Conservation (phyloP, 805 yeast genomes). For the Starmerella potacharoeniae region DNA sequence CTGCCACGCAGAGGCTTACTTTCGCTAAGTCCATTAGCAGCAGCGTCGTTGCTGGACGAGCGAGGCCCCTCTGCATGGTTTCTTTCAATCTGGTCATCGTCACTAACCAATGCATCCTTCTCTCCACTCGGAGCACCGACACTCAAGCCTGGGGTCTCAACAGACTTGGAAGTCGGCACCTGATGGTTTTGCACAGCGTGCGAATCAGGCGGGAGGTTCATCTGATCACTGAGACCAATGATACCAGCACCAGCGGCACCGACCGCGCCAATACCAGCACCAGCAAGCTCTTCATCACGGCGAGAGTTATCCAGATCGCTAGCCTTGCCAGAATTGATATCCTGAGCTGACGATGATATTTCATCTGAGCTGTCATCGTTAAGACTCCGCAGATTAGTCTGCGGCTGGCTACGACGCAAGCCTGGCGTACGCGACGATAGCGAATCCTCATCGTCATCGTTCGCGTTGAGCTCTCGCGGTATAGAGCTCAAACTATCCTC, state of each 20-base stretch:
- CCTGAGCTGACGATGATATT: not conserved
- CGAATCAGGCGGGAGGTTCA: conserved; percentile 3
- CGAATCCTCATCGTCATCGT: not conserved
- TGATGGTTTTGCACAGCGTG: not conserved
- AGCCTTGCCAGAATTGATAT: not conserved
- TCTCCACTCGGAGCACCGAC: not conserved
- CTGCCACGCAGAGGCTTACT: no score
- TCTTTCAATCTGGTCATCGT: not conserved
- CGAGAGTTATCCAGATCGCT: not conserved
- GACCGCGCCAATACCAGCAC: conserved; percentile 2
- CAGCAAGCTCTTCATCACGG: not conserved
- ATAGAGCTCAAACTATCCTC: not conserved
- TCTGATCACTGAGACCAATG: conserved; percentile 12
- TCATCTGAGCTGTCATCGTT: not conserved
- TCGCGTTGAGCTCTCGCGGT: not conserved
- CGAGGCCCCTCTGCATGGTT: not conserved
- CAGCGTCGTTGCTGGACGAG: not conserved
- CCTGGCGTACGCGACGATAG: not conserved
- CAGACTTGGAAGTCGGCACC: not conserved
- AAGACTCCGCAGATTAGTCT: conserved; percentile 14
- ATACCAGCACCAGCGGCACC: conserved; percentile 12
- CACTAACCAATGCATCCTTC: no score
- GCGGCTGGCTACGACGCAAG: conserved; percentile 20
- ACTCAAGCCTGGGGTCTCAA: not conserved
- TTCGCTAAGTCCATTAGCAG: no score